phyloP scores from a whole-genome alignment of 2,329 filamentous ascomycete genomes.

The Lachnellula willkommii region DNA sequence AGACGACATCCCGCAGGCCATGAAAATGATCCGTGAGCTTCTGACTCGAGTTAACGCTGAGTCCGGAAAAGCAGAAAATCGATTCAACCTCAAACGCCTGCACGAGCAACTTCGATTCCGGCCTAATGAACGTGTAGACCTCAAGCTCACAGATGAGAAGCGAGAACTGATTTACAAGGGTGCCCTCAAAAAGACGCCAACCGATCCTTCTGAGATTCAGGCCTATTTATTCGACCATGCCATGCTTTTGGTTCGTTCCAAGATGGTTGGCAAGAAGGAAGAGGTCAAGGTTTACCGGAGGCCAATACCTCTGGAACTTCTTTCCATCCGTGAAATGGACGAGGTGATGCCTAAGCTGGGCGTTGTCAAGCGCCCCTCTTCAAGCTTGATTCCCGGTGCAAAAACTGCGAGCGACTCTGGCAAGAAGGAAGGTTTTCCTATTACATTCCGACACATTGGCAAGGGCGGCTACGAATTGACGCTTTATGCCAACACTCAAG shows the following conservation, averaged over 20 bases:
- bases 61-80: conserved; percentile 94
- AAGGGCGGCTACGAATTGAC: conserved; percentile 93
- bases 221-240: conserved; percentile 97
- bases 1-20: conserved; percentile 84
- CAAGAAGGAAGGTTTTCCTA: conserved; percentile 77
- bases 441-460: conserved; percentile 92
- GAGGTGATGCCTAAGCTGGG: conserved; percentile 81
- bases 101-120: conserved; percentile 90
- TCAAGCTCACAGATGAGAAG: conserved; percentile 89
- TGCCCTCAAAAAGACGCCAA: conserved; percentile 84
- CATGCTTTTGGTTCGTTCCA: conserved; percentile 83
- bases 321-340: conserved; percentile 95
- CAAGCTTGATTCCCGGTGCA: conserved; percentile 66
- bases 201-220: conserved; percentile 83
- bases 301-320: conserved; percentile 87
- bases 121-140: conserved; percentile 82
- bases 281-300: conserved; percentile 91
- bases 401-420: conserved; percentile 50
- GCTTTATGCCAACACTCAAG: conserved; percentile 78
- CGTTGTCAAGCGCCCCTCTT: conserved; percentile 79
- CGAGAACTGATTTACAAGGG: conserved; percentile 94
- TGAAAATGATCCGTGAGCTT: conserved; percentile 80
- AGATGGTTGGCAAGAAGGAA: conserved; percentile 86
- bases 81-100: conserved; percentile 88
- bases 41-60: conserved; percentile 86